Base-by-base conservation (phyloP, 2,329 filamentous ascomycete species). In the Venturia oleaginea region DNA sequence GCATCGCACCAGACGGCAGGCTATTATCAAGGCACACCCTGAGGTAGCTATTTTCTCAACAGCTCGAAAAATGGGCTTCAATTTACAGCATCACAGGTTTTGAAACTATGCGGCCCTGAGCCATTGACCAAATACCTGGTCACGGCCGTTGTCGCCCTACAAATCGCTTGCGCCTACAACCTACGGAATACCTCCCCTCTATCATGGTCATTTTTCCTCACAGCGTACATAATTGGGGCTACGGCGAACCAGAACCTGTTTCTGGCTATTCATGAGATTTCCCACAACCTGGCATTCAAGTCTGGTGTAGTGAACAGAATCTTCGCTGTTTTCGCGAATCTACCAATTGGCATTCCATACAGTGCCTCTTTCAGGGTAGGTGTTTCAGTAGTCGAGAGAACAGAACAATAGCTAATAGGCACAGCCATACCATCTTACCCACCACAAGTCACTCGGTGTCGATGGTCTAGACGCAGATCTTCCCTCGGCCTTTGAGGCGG, bases 191-290 rank as follows among this genome's bases (percentile, higher is more conserved):
- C 89, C 1, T 78, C 91, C 19, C 86, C 97, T 73, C 83, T 93
- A 71, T 94, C 91, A 66, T 90, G 86, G 84, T 85, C 82, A 68
- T 97, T 95, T 80, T 88, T 95, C 81, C 81, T 88, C 64, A 89
- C 92, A 0, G 92, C 91, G 68, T 99, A 99, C 77, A 79, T 96
- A 64, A 83, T 99, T 67, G 94, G 94, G 65, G 94, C 94, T 37
- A 97, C 94, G 0, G 87, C 93, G 64, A 99, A 97, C 81, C 94
- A 99, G 81, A 99, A 99, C 77, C 85, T 97, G 61, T 99, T 99
- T 80, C 86, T 99, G 51, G 92, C 94, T 66, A 99, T 99, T 73
- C 94, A 99, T 79, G 94, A 99, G 78, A 97, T 99, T 75, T 96
- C 91, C 19, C 94, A 99, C 79, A 99, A 99, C 75, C 82, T 99